A percentile compares a stretch with the other conserved stretches of the same genome.
Evolutionary conservation across 805 yeast species (phyloP).

Genomic region (Danielia reshetovae): DNA sequence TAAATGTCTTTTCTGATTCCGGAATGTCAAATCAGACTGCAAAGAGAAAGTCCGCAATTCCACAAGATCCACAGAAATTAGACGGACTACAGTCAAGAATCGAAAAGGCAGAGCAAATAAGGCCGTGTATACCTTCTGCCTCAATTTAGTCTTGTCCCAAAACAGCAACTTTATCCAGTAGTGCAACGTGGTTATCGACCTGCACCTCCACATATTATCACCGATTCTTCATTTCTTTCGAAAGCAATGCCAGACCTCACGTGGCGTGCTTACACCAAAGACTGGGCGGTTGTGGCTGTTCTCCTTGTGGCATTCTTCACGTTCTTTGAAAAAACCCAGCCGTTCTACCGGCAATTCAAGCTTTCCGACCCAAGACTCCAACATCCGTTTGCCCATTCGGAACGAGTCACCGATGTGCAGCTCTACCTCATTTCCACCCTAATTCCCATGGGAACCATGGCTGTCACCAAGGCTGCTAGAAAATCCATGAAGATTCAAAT

Average conservation of each 20-base stretch:
- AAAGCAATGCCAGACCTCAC: neutral
- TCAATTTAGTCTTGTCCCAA: too few relatives aligned
- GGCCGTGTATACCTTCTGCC: too few relatives aligned
- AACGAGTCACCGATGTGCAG: slow-evolving; percentile 29
- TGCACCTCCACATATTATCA: too few relatives aligned
- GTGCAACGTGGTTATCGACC: too few relatives aligned
- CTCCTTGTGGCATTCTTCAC: slow-evolving; percentile 21
- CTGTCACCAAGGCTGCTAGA: slow-evolving; percentile 3
- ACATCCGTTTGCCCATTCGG: slow-evolving; percentile 29
- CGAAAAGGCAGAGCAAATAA: too few relatives aligned
- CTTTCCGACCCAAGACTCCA: slow-evolving; percentile 24
- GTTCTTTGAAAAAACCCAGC: slow-evolving; percentile 25
- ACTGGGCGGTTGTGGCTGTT: slow-evolving; percentile 23
- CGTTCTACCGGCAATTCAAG: slow-evolving; percentile 30
- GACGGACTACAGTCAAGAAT: too few relatives aligned
- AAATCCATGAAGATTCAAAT: neutral
- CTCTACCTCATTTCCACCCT: slow-evolving; percentile 26
- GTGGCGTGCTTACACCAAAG: slow-evolving; percentile 6
- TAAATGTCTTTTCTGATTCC: too few relatives aligned
- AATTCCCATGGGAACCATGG: slow-evolving; percentile 22
- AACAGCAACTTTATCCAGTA: too few relatives aligned
- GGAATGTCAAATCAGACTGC: too few relatives aligned
- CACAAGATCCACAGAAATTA: too few relatives aligned
- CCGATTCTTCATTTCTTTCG: too few relatives aligned
- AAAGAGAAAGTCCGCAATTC: too few relatives aligned